Percentiles rank a stretch among this genome's conserved stretches.
phyloP scores from a whole-genome alignment of 345 rosid genomes.

The Punica granatum region DNA sequence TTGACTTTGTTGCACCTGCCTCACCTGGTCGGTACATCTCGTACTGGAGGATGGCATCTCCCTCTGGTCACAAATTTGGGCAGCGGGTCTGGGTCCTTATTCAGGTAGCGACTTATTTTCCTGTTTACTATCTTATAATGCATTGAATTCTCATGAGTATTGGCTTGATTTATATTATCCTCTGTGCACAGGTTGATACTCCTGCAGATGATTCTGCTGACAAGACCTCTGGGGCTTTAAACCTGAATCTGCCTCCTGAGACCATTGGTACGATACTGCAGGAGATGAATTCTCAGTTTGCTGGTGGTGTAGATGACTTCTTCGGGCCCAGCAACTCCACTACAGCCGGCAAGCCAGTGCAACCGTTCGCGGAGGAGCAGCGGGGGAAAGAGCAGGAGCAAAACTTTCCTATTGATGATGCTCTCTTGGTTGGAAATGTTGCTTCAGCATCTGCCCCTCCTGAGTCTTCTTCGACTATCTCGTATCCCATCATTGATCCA shows the following conservation, averaged over 20 bases:
- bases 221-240: constrained; percentile 35
- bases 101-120: constrained; percentile 32
- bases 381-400: constrained; percentile 29
- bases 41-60: constrained; percentile 81
- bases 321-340: constrained; percentile 12
- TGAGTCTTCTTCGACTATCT: constrained; percentile 21
- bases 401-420: constrained; percentile 30
- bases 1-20: constrained; percentile 69
- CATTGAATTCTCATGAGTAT: not conserved
- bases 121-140: not conserved
- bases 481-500: constrained; percentile 44
- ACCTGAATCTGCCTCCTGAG: constrained; percentile 64
- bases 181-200: constrained; percentile 49
- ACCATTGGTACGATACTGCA: constrained; percentile 12
- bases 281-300: constrained; percentile 13
- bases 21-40: constrained; percentile 77
- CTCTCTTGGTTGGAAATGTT: constrained; percentile 24
- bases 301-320: constrained; percentile 20
- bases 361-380: constrained; percentile 20
- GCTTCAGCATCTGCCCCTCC: constrained; percentile 15
- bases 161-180: not conserved
- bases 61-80: constrained; percentile 66
- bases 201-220: constrained; percentile 24
- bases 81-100: constrained; percentile 94
- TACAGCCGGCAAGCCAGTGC: constrained; percentile 9